Evolutionary conservation across 768 basidiomycete genomes (phyloP), one percentile per base, ranked within the genome.

Genomic region (Psilocybe sp.): DNA sequence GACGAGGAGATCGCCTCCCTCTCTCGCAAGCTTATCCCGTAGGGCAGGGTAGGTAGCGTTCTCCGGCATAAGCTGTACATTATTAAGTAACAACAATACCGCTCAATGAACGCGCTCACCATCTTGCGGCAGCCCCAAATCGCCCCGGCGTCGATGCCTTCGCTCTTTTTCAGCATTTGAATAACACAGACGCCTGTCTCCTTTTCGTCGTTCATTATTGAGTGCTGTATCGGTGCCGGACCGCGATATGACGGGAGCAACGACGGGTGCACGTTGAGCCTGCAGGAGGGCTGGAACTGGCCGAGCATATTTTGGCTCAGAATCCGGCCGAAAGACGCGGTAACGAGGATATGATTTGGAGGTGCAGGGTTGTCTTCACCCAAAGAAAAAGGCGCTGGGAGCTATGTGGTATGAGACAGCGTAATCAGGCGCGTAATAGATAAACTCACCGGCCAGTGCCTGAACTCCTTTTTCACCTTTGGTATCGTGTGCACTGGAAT

Each of bases 311-410:
- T 60, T 4, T 71, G 62, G 0, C 90, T 79, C 11, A 98, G 77
- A 56, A 95, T 92, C 40, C 88, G 86, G 0, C 94, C 94, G 55
- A 96, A 96, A 0, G 94, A 96, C 5, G 94, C 91, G 0, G 93
- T 93, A 5, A 98, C 60, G 8, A 97, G 74, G 28, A 95, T 61
- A 52, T 88, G 80, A 11, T 74, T 66, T 3, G 59, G 34, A 18
- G 63, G 64, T 2, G 70, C 67, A 14, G 65, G 65, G 14, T 9
- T 35, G 9, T 40, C 33, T 18, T 58, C 42, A 35, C 50, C 49
- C 31, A 42, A 28, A n/a, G 43, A 48, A 60, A 69, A 60, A 64
- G 81, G 61, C 63, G 73, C 70, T 75, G 69, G 64, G 23, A 68
- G 71, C 72, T 68, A 35, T 34, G 18, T 1, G n/a, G 9, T 8